Conservation (phyloP, 768 basidiomycete genomes). For the Russula virescens region DNA sequence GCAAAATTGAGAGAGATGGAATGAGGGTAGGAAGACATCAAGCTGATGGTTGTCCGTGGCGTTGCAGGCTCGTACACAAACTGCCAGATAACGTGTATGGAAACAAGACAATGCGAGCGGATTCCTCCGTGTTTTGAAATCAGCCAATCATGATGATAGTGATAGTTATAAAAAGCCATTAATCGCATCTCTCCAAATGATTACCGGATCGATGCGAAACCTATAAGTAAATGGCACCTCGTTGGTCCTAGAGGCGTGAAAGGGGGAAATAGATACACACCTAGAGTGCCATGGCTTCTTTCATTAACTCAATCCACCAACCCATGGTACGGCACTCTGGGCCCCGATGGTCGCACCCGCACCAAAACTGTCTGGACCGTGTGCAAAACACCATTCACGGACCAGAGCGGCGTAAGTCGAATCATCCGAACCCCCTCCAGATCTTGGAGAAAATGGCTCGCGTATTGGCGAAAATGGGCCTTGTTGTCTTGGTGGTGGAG, state of each 20-base stretch:
- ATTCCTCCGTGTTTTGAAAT: not conserved
- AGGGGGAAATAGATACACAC: not conserved
- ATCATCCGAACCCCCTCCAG: constrained; percentile 4
- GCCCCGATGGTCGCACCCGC: constrained; percentile 7
- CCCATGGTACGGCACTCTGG: constrained; percentile 19
- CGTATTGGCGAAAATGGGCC: constrained; percentile 13
- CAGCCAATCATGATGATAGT: constrained; percentile 6
- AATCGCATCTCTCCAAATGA: not conserved
- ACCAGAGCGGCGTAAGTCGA: constrained; percentile 21
- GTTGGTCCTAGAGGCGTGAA: not conserved
- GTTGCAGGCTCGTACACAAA: constrained; percentile 9
- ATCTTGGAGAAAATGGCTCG: constrained; percentile 13
- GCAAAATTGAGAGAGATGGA: constrained; percentile 11
- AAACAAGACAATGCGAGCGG: not conserved
- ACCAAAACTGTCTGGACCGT: constrained; percentile 19
- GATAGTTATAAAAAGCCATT: constrained; percentile 16
- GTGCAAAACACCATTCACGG: constrained; percentile 26
- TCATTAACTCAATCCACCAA: constrained; percentile 13
- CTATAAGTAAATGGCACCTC: not conserved
- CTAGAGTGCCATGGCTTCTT: not conserved
- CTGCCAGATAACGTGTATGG: not conserved
- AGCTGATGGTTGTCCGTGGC: not conserved
- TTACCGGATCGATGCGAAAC: not conserved
- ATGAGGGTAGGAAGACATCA: not conserved
- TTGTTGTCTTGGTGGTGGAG: constrained; percentile 16